phyloP scores from a whole-genome alignment of 495 filamentous ascomycete genomes.

The Hamigera avellanea region DNA sequence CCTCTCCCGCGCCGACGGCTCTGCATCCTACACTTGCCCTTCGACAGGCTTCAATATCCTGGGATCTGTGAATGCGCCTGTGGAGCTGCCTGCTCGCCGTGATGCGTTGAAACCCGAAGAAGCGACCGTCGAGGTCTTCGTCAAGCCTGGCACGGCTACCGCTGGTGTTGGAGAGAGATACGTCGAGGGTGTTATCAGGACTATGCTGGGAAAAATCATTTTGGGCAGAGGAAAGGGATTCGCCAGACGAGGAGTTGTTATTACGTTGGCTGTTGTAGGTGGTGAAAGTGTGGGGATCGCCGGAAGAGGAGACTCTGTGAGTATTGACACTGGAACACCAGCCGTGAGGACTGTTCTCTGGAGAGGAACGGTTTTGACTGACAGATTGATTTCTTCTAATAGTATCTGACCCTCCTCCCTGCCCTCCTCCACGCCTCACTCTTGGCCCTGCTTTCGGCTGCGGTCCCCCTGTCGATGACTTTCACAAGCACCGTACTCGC shows the following conservation, averaged over 20 bases:
- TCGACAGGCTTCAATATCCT: conserved; percentile 70
- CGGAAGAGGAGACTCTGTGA: conserved; percentile 61
- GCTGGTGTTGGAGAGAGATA: conserved; percentile 68
- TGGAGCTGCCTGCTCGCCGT: conserved; percentile 69
- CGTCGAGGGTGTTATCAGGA: conserved; percentile 21
- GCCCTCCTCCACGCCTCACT: conserved; percentile 61
- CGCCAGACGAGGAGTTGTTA: conserved; percentile 29
- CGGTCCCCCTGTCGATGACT: conserved; percentile 61
- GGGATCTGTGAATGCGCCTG: conserved; percentile 80
- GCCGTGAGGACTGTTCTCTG: neutral
- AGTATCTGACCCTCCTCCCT: conserved; percentile 68
- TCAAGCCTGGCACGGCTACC: conserved; percentile 56
- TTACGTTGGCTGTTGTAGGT: conserved; percentile 27
- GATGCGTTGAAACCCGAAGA: conserved; percentile 79
- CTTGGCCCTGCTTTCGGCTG: conserved; percentile 64
- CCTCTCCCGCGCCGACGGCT: conserved; percentile 73
- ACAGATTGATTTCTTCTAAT: conserved; percentile 4
- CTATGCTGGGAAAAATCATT: conserved; percentile 19
- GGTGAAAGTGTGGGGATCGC: conserved; percentile 55
- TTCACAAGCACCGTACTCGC: conserved; percentile 53
- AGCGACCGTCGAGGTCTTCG: conserved; percentile 77
- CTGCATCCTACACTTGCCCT: conserved; percentile 60
- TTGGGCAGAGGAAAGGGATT: conserved; percentile 24
- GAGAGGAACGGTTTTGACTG: conserved; percentile 7
- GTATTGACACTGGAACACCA: conserved; percentile 29